A percentile compares a stretch with the other conserved stretches of the same genome.
Conservation (phyloP, 2,329 filamentous ascomycete species). For the Cytospora mali region DNA sequence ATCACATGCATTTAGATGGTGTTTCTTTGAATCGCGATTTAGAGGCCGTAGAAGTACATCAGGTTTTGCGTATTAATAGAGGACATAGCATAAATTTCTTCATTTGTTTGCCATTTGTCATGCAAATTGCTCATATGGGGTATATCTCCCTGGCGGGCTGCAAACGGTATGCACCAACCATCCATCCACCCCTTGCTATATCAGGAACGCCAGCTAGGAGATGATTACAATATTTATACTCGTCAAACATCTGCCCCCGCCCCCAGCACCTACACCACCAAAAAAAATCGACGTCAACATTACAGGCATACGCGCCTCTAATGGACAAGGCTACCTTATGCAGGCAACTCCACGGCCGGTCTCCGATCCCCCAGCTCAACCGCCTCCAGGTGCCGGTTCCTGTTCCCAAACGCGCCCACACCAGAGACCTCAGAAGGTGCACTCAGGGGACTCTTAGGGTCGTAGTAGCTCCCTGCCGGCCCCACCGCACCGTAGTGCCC, state of each 20-base stretch:
- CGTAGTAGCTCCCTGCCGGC: background rate
- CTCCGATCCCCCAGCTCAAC: slow-evolving; percentile 8
- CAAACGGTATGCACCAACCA: background rate
- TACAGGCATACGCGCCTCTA: background rate
- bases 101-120: background rate
- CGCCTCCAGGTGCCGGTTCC: slow-evolving; percentile 11
- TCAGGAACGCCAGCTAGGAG: background rate
- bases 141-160: background rate
- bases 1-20: background rate
- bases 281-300: background rate
- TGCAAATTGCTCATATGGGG: background rate
- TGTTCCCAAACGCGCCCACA: background rate
- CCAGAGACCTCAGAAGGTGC: slow-evolving; percentile 13
- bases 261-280: too few species aligned
- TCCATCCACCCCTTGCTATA: background rate
- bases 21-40: background rate
- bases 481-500: slow-evolving; percentile 5
- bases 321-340: slow-evolving; percentile 2
- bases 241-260: background rate
- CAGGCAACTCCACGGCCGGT: slow-evolving; percentile 11
- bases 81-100: background rate
- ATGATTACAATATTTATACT: background rate
- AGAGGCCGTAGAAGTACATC: background rate
- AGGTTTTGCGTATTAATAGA: background rate
- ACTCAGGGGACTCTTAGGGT: slow-evolving; percentile 3